Evolutionary conservation across 164 flowering plant genomes (phyloP).

Genomic region (Macadamia tetraphylla): DNA sequence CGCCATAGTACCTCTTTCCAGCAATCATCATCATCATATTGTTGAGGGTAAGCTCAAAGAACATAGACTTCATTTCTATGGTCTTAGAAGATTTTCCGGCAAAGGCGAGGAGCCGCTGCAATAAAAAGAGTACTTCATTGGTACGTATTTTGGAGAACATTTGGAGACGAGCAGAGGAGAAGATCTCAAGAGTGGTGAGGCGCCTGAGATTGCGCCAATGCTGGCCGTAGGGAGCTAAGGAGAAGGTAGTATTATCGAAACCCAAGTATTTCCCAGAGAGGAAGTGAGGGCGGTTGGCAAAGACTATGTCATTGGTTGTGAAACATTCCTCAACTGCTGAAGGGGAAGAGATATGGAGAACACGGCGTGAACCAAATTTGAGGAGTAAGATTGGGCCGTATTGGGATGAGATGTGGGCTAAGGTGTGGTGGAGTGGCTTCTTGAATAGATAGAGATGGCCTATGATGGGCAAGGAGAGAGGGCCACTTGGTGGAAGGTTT

Average conservation of each 20-base stretch:
- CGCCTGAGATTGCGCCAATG: constrained; percentile 49
- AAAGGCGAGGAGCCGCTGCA: constrained; percentile 8
- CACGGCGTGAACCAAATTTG: constrained; percentile 26
- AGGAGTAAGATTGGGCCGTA: constrained; percentile 26
- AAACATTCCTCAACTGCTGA: constrained; percentile 41
- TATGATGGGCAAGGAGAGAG: constrained; percentile 33
- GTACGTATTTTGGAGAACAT: constrained; percentile 21
- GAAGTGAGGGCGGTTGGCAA: constrained; percentile 47
- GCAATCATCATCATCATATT: constrained; percentile 48
- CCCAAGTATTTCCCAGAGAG: constrained; percentile 31
- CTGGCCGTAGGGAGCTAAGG: constrained; percentile 39
- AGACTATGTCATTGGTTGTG: constrained; percentile 38
- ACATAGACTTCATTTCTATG: constrained; percentile 27
- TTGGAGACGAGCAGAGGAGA: constrained; percentile 35
- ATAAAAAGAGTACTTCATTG: constrained; percentile 29
- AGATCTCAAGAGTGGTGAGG: constrained; percentile 28
- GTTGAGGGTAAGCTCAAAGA: constrained; percentile 36
- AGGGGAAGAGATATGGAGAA: constrained; percentile 46
- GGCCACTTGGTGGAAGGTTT: constrained; percentile 33
- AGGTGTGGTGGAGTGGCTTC: constrained; percentile 12
- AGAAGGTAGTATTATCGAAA: constrained; percentile 25
- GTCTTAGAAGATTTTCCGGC: neutral
- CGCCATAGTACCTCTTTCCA: constrained; percentile 37
- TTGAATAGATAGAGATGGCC: constrained; percentile 33
- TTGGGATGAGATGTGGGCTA: constrained; percentile 11